Conservation (phyloP, 106 monocot species). For the Gastrodia elata region DNA sequence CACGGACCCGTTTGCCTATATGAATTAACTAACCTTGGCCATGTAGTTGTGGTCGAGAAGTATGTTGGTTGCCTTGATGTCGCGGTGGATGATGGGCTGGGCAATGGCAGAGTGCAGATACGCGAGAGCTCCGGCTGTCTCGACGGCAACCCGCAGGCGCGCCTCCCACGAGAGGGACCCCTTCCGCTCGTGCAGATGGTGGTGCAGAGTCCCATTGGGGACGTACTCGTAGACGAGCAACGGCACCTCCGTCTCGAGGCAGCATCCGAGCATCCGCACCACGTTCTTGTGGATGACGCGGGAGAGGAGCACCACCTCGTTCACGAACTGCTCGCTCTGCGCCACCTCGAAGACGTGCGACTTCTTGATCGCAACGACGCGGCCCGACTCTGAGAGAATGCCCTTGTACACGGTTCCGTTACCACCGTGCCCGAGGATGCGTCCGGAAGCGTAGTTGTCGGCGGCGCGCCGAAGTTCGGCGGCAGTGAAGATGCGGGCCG, state of each 20-base stretch:
- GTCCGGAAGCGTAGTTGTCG: slow-evolving; percentile 17
- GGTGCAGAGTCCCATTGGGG: slow-evolving; percentile 15
- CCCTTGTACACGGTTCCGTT: slow-evolving; percentile 47
- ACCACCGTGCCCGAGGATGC: slow-evolving; percentile 37
- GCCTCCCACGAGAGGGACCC: slow-evolving; percentile 12
- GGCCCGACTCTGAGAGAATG: background rate
- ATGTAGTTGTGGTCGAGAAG: slow-evolving; percentile 22
- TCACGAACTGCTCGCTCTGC: slow-evolving; percentile 23
- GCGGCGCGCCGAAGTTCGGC: slow-evolving; percentile 34
- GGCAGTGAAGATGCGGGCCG: slow-evolving; percentile 20
- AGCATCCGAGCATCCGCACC: slow-evolving; percentile 26
- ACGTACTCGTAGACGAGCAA: slow-evolving; percentile 28
- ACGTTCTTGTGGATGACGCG: slow-evolving; percentile 19
- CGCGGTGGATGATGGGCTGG: slow-evolving; percentile 24
- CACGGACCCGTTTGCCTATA: too few relatives aligned
- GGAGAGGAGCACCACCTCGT: slow-evolving; percentile 30
- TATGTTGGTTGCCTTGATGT: slow-evolving; percentile 35
- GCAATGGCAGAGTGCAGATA: slow-evolving; percentile 17
- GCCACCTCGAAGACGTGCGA: background rate
- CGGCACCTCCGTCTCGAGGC: slow-evolving; percentile 23
- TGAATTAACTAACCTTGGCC: slow-evolving; percentile 16
- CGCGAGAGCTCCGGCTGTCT: slow-evolving; percentile 25
- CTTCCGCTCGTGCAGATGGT: slow-evolving; percentile 8
- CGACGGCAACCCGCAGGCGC: slow-evolving; percentile 16
- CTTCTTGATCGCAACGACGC: slow-evolving; percentile 37